A percentile compares a stretch with the other conserved stretches of the same genome.
Evolutionary conservation across 768 basidiomycete species (phyloP).

Genomic region (Boletus rufocinnamomeus): DNA sequence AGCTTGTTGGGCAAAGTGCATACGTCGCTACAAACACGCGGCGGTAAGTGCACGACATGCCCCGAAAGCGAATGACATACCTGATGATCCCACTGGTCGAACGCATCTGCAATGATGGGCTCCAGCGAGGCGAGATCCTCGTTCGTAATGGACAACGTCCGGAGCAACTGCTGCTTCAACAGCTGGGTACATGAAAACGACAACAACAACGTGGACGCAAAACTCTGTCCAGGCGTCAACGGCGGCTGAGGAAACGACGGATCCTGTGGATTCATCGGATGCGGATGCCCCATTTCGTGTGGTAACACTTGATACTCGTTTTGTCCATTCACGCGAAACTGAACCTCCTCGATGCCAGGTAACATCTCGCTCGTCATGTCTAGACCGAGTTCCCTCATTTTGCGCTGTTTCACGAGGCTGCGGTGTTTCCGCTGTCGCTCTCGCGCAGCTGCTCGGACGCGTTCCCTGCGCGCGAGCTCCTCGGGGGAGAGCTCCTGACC

Average conservation of each 20-base stretch:
- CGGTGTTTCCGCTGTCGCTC: slow-evolving; percentile 86
- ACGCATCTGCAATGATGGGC: slow-evolving; percentile 79
- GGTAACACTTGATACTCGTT: slow-evolving; percentile 41
- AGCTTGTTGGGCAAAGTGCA: slow-evolving; percentile 47
- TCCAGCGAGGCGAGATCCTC: slow-evolving; percentile 80
- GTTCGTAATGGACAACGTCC: slow-evolving; percentile 71
- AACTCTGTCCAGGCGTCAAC: slow-evolving; percentile 66
- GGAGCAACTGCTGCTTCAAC: slow-evolving; percentile 73
- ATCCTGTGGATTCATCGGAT: slow-evolving; percentile 46
- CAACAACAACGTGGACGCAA: slow-evolving; percentile 75
- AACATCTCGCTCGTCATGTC: slow-evolving; percentile 79
- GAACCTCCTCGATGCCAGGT: slow-evolving; percentile 64
- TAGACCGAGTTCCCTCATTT: slow-evolving; percentile 79
- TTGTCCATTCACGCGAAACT: slow-evolving; percentile 57
- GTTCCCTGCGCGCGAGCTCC: slow-evolving; percentile 66
- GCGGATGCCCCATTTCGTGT: slow-evolving; percentile 37
- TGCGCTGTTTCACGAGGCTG: slow-evolving; percentile 71
- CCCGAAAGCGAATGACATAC: slow-evolving; percentile 41
- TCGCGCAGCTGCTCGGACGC: slow-evolving; percentile 73
- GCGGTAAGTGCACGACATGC: background rate
- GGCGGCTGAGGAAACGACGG: slow-evolving; percentile 61
- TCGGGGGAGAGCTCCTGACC: slow-evolving; percentile 54
- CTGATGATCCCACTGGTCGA: slow-evolving; percentile 85
- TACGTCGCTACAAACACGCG: slow-evolving; percentile 39
- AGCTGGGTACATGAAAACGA: slow-evolving; percentile 75